phyloP scores from a whole-genome alignment of 371 early-diverging fungal species.

The Blastocladiella emersonii region DNA sequence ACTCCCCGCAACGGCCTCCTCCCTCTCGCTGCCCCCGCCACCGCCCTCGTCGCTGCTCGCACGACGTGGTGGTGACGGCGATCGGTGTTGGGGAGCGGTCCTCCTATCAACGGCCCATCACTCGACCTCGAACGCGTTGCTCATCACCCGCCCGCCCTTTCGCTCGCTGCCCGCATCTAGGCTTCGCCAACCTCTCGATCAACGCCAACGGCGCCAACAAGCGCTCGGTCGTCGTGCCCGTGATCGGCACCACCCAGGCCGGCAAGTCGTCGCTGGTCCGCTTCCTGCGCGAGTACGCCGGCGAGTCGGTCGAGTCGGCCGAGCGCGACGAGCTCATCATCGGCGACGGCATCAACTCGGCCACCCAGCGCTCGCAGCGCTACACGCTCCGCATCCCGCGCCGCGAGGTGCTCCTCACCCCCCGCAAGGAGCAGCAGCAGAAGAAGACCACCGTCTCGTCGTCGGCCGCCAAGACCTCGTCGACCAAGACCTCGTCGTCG shows the following conservation, averaged over 20 bases:
- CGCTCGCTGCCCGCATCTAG: no score
- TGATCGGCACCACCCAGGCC: background rate
- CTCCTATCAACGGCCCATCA: no score
- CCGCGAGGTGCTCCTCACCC: background rate
- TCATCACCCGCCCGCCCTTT: no score
- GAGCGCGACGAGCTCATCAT: background rate
- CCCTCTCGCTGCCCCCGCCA: no score
- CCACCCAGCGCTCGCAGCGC: background rate
- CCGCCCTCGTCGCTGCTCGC: no score
- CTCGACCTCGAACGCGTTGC: no score
- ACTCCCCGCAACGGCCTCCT: no score
- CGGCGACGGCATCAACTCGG: background rate
- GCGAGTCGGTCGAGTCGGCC: background rate
- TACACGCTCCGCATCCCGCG: background rate
- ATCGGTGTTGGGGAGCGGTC: no score
- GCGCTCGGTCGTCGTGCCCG: background rate
- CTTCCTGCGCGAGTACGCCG: background rate
- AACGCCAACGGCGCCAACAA: no score
- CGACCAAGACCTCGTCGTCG: background rate
- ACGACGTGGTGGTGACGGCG: no score
- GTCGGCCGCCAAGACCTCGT: background rate
- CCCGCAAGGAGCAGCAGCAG: background rate
- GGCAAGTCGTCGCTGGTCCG: slow-evolving; percentile 1
- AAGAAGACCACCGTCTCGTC: background rate
- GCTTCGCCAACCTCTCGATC: no score